Base-by-base conservation (phyloP, 2,329 filamentous ascomycete genomes). In the Akanthomyces uredinophilus region DNA sequence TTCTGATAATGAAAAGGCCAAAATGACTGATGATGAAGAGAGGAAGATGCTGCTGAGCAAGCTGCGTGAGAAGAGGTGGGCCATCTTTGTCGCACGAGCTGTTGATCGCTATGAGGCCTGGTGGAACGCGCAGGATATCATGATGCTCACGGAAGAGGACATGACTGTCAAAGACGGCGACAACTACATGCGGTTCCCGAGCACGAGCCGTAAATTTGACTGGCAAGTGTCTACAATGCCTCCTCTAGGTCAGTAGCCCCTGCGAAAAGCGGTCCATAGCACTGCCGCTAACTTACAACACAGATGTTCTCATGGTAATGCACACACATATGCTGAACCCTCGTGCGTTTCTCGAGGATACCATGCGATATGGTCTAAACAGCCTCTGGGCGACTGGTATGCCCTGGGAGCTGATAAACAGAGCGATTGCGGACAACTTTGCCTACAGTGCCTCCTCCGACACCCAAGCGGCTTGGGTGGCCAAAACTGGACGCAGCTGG, bases 271-370 rank as follows among this genome's bases (percentile, higher is more conserved):
- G 24, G 27, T 16, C 2, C 41, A 14, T 29, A 32, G 43, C 24
- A 24, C 13, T 18, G 5, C 3, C 4, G 27, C 35, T 43, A 35
- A 56, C 37, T 20, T 35, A 64, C 46, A 39, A 67, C 29, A 41
- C 53, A 80, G 90, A 93, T 73, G 84, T 93, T 0, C 73, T 92
- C 22, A 90, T 93, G 87, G 86, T 93, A 0, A 90, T 88, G 87
- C 90, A 94, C 72, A 78, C 88, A 0, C 90, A 91, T 69, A 88
- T 91, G 84, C 82, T 94, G 3, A 93, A 92, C 67, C 90, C 90
- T 0, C 79, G 87, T 46, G 78, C 77, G n/a, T 93, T 87, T 69
- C 81, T 92, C 4, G 89, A 93, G 68, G 90, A 94, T 70, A 87
- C 86, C 68, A 76, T 92, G 61, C 81, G 88, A 8, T 74, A 78